Base-by-base conservation (phyloP, 345 rosid genomes). In the Melaleuca quinquenervia region DNA sequence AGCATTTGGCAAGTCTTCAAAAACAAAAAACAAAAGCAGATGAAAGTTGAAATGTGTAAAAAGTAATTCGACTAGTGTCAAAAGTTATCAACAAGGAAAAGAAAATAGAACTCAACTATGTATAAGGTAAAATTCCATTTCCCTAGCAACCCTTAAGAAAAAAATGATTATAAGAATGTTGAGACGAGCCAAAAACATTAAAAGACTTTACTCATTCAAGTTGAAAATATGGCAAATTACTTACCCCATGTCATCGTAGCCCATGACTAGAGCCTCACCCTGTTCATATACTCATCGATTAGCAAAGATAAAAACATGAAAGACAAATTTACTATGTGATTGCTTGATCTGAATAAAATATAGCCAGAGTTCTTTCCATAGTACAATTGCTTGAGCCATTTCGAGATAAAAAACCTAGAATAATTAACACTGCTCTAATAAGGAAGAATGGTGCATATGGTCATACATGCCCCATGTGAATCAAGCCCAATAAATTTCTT, bases 261-360 rank as follows among this genome's bases (percentile, higher is more conserved):
- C 99, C 99, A 96, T 95, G 84, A 97, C 98, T 75, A 97, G 93
- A 55, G 98, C 99, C 94, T 97, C 98, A 15, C 99, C 99, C 99
- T 96, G 95, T 88, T 27, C 74, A 92, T 86, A 91, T 84, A 70
- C 84, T 86, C 78, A 78, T 75, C 52, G 84, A 88, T 85, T 45
- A 83, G 58, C 52, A 32, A 49, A 88, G 84, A 54, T 82, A 86
- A 51, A 70, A 29, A 85, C 48, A 32, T 27, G 53, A 32, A 29
- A 24, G 70, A 85, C 0, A 7, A 83, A 56, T 45, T 84, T 3
- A 8, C 48, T 18, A 18, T 70, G 48, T 70, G 48, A 24, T 70
- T 70, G 78, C 78, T 70, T 36, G 48, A 70, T 70, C 78, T 1
- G 14, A 32, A 36, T 70, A 41, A 70, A 70, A 70, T 45, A 32